phyloP scores from a whole-genome alignment of 1,139 yeast species.

The Saccharomyces pastorianus region DNA sequence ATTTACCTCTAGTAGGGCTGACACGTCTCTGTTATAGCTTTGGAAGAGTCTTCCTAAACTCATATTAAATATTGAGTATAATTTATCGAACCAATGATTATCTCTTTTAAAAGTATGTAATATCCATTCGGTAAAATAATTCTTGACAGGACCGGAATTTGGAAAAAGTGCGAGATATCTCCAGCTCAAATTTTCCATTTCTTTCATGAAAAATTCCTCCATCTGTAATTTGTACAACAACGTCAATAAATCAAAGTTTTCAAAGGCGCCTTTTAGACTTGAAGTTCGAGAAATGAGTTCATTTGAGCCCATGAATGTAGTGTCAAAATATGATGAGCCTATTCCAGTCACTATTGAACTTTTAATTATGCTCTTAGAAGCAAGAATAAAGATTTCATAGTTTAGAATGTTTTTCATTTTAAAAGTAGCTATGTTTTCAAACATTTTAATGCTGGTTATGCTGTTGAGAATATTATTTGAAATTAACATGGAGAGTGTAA shows the following conservation, averaged over 20 bases:
- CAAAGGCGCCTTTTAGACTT: slow-evolving; percentile 28
- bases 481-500: slow-evolving; percentile 22
- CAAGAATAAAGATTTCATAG: slow-evolving; percentile 18
- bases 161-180: slow-evolving; percentile 36
- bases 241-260: slow-evolving; percentile 33
- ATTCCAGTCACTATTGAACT: slow-evolving; percentile 17
- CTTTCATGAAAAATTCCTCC: slow-evolving; percentile 25
- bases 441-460: slow-evolving; percentile 21
- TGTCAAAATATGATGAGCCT: slow-evolving; percentile 14
- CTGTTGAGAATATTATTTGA: slow-evolving; percentile 21
- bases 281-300: slow-evolving; percentile 36
- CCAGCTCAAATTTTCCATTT: slow-evolving; percentile 38
- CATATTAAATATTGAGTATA: slow-evolving; percentile 33
- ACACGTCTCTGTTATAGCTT: slow-evolving; percentile 19
- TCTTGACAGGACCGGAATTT: slow-evolving; percentile 17
- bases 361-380: slow-evolving; percentile 24
- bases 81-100: slow-evolving; percentile 34
- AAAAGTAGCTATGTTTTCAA: slow-evolving; percentile 24
- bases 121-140: slow-evolving; percentile 31
- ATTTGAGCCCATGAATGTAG: slow-evolving; percentile 24
- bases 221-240: slow-evolving; percentile 35
- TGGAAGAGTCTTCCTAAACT: slow-evolving; percentile 32
- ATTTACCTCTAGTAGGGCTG: slow-evolving; percentile 16
- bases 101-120: slow-evolving; percentile 25
- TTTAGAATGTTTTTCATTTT: slow-evolving; percentile 27